Percentiles rank a stretch among this genome's conserved stretches.
These are phyloP conservation scores for Gentiana macrophylla DNA, from an alignment of 257 asterid species.

Conservation along the genomic window DNA sequence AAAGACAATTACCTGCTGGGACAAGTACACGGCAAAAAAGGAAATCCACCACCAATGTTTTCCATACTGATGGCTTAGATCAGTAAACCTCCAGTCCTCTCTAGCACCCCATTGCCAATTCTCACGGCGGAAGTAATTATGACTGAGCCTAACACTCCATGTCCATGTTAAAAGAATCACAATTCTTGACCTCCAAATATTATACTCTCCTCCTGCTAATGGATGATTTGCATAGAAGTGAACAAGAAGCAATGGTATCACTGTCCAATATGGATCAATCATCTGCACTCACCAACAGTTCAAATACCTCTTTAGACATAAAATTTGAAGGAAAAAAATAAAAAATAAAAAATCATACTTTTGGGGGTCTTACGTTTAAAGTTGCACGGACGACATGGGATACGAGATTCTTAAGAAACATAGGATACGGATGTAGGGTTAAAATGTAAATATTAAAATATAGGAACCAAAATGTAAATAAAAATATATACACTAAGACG, in stretches of 20 bases:
- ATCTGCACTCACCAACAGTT: conserved; percentile 37
- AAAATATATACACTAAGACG: no score
- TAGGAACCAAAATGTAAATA: no score
- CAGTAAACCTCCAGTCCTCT: conserved; percentile 89
- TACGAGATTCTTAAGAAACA: no score
- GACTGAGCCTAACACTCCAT: conserved; percentile 77
- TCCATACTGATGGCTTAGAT: conserved; percentile 56
- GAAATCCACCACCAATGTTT: conserved; percentile 92
- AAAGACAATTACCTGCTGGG: conserved; percentile 60
- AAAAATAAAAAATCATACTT: neutral
- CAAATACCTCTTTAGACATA: neutral
- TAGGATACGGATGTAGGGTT: no score
- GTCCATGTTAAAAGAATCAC: conserved; percentile 58
- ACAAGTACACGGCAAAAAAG: conserved; percentile 60
- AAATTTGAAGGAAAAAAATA: neutral
- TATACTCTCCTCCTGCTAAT: conserved; percentile 18
- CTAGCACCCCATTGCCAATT: conserved; percentile 91
- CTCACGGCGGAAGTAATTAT: conserved; percentile 94
- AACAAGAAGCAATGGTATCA: conserved; percentile 62
- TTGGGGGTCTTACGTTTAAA: no score
- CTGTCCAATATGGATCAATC: conserved; percentile 94
- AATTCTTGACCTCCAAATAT: conserved; percentile 53
- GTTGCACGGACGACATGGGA: no score
- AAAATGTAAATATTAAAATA: no score
- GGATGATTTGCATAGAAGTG: conserved; percentile 66